Percentiles rank a stretch among this genome's conserved stretches.
phyloP scores from a whole-genome alignment of 2,329 filamentous ascomycete genomes.

The Fusarium sp. region DNA sequence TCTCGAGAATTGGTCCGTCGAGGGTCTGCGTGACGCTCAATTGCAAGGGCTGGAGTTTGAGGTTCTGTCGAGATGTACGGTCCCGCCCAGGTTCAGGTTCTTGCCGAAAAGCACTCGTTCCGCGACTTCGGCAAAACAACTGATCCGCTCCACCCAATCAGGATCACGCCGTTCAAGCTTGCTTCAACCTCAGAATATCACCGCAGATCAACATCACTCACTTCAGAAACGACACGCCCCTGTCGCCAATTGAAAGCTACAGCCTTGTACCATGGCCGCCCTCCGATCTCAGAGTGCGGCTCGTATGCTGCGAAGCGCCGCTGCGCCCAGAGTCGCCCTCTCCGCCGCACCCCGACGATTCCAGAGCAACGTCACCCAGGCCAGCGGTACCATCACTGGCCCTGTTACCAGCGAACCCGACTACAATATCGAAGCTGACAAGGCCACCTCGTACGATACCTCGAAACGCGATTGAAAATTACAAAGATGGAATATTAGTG shows the following conservation, averaged over 20 bases:
- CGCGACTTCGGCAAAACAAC: slow-evolving; percentile 51
- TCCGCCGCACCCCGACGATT: slow-evolving; percentile 62
- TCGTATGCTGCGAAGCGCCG: slow-evolving; percentile 60
- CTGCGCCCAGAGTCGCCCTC: slow-evolving; percentile 49
- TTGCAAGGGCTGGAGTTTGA: slow-evolving; percentile 44
- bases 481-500: slow-evolving; percentile 1
- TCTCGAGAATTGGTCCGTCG: slow-evolving; percentile 44
- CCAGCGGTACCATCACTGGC: slow-evolving; percentile 51
- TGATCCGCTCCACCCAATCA: slow-evolving; percentile 57
- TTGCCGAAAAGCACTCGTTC: slow-evolving; percentile 61
- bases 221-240: slow-evolving; percentile 27
- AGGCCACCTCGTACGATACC: slow-evolving; percentile 81
- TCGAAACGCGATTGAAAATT: slow-evolving; percentile 2
- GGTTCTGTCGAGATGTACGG: slow-evolving; percentile 40
- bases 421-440: slow-evolving; percentile 83
- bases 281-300: slow-evolving; percentile 66
- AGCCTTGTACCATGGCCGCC: slow-evolving; percentile 67
- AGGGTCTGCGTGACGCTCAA: slow-evolving; percentile 48
- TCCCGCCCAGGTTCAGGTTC: slow-evolving; percentile 42
- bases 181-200: slow-evolving; percentile 43
- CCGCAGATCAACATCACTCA: slow-evolving; percentile 42
- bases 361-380: slow-evolving; percentile 61
- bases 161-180: slow-evolving; percentile 41
- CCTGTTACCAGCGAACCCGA: slow-evolving; percentile 75
- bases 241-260: slow-evolving; percentile 41